phyloP scores from a whole-genome alignment of 2,329 filamentous ascomycete species.

The Aphanoascus verrucosus region DNA sequence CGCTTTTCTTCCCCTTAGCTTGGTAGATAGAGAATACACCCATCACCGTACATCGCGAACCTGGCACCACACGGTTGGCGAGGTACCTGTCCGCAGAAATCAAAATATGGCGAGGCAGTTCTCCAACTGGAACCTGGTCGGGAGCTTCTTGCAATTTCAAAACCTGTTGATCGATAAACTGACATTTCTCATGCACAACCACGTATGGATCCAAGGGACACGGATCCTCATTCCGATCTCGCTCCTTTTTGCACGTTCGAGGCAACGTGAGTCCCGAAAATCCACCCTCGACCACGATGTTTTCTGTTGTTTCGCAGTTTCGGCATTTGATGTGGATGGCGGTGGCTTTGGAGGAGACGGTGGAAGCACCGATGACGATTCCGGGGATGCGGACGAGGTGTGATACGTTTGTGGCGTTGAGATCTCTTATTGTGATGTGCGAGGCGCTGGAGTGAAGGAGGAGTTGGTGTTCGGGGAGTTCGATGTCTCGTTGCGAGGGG shows the following conservation, averaged over 20 bases:
- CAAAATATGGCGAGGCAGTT: constrained; percentile 85
- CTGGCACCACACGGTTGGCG: constrained; percentile 89
- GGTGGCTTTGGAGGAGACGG: constrained; percentile 91
- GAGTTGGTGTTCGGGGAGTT: constrained; percentile 83
- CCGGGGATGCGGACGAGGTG: constrained; percentile 93
- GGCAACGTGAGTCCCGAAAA: constrained; percentile 82
- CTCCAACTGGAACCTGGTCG: constrained; percentile 93
- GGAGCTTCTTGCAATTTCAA: constrained; percentile 96
- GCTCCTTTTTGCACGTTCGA: constrained; percentile 58
- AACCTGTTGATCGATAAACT: constrained; percentile 95
- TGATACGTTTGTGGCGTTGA: constrained; percentile 86
- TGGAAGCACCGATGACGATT: constrained; percentile 94
- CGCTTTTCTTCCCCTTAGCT: constrained; percentile 71
- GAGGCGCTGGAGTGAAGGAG: constrained; percentile 87
- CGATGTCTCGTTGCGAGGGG: constrained; percentile 55
- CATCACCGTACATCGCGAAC: constrained; percentile 88
- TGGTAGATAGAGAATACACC: constrained; percentile 98
- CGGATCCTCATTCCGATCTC: constrained; percentile 51
- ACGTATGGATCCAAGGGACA: constrained; percentile 95
- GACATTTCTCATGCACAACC: constrained; percentile 84
- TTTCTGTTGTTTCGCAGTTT: constrained; percentile 63
- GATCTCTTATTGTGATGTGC: constrained; percentile 82
- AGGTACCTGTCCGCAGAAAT: constrained; percentile 94
- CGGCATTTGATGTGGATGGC: constrained; percentile 77
- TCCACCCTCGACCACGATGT: constrained; percentile 65